phyloP scores from a whole-genome alignment of 1,284 basidiomycete genomes.

The Pterula multifida region DNA sequence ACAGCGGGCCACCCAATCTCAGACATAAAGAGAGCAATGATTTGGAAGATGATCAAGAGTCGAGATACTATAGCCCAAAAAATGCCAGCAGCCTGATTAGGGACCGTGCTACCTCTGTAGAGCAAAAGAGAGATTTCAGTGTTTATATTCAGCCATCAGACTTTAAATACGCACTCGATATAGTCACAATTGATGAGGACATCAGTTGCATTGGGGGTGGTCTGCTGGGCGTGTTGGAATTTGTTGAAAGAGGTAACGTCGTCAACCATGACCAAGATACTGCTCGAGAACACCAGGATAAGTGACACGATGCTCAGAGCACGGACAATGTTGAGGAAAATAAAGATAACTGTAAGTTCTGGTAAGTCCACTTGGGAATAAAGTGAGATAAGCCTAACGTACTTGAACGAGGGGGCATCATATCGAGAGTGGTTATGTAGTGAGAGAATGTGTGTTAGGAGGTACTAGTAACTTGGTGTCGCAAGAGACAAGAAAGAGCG shows the following conservation, averaged over 20 bases:
- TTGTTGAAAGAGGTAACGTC: slow-evolving; percentile 70
- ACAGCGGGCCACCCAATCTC: slow-evolving; percentile 49
- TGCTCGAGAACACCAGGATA: slow-evolving; percentile 65
- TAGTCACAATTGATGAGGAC: slow-evolving; percentile 27
- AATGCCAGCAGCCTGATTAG: slow-evolving; percentile 74
- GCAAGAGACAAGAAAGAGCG: neutral
- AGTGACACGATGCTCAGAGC: slow-evolving; percentile 67
- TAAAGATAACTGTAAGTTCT: slow-evolving; percentile 31
- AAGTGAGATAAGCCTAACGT: neutral
- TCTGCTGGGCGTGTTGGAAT: slow-evolving; percentile 32
- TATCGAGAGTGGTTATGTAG: neutral
- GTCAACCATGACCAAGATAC: slow-evolving; percentile 67
- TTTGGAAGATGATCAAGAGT: slow-evolving; percentile 70
- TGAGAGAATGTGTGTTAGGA: neutral
- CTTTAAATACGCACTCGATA: slow-evolving; percentile 44
- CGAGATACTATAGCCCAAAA: slow-evolving; percentile 83
- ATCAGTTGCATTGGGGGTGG: slow-evolving; percentile 16
- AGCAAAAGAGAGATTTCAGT: neutral
- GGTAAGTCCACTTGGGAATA: neutral
- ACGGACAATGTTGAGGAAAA: slow-evolving; percentile 69
- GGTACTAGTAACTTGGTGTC: neutral
- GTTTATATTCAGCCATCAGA: slow-evolving; percentile 3
- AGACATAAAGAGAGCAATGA: slow-evolving; percentile 55
- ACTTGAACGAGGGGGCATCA: neutral
- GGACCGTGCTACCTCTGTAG: slow-evolving; percentile 60